Conservation (phyloP, 1,284 basidiomycete species). For the Pulveroboletus sp. region DNA sequence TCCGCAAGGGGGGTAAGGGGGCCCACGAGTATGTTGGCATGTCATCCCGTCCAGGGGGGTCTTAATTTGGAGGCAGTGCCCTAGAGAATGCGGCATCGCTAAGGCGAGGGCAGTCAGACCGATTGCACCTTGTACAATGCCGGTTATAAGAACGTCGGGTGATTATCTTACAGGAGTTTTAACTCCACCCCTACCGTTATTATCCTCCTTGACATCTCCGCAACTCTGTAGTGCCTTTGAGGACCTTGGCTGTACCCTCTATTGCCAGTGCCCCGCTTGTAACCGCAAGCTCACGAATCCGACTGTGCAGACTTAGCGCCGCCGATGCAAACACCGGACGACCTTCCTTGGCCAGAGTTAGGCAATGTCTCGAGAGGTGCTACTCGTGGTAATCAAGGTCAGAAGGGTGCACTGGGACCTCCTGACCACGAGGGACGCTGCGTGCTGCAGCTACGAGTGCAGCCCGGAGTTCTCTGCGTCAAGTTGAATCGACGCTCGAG, state of each 20-base stretch:
- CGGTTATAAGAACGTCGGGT: constrained; percentile 34
- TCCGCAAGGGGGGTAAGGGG: constrained; percentile 21
- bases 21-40: constrained; percentile 35
- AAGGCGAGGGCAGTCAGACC: constrained; percentile 24
- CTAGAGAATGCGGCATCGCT: constrained; percentile 36
- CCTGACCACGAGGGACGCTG: constrained; percentile 68
- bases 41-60: constrained; percentile 31
- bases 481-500: constrained; percentile 67
- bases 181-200: constrained; percentile 35
- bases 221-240: constrained; percentile 16
- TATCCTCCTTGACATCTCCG: constrained; percentile 21
- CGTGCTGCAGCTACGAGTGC: constrained; percentile 69
- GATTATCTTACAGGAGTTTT: constrained; percentile 36
- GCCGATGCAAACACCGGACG: constrained; percentile 59
- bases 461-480: constrained; percentile 73
- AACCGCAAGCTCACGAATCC: constrained; percentile 3
- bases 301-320: constrained; percentile 31
- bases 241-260: constrained; percentile 14
- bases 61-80: constrained; percentile 30
- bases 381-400: constrained; percentile 79
- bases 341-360: constrained; percentile 79
- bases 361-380: constrained; percentile 78
- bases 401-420: constrained; percentile 68
- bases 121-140: constrained; percentile 30
- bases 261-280: constrained; percentile 5